Evolutionary conservation across 495 filamentous ascomycete genomes (phyloP).

Genomic region (Letharia columbiana): DNA sequence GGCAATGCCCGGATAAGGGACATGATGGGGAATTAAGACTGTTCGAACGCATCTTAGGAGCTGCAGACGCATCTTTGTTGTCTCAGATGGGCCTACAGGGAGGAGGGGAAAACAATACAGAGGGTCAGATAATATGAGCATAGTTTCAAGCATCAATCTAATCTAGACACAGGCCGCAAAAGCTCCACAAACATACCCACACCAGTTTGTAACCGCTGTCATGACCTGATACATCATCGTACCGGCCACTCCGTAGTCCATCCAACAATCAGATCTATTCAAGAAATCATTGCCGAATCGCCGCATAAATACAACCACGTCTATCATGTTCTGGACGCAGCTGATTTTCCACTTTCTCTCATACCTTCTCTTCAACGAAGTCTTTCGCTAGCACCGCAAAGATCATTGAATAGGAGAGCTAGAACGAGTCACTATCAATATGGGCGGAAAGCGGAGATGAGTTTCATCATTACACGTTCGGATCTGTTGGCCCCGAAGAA

Average conservation of each 20-base stretch:
- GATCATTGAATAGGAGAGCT: slow-evolving; percentile 68
- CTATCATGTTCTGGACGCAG: slow-evolving; percentile 96
- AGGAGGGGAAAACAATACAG: background rate
- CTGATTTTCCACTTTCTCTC: slow-evolving; percentile 91
- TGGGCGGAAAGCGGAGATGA: slow-evolving; percentile 54
- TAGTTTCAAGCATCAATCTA: background rate
- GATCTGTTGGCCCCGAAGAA: slow-evolving; percentile 77
- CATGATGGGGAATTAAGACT: slow-evolving; percentile 16
- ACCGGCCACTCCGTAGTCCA: slow-evolving; percentile 60
- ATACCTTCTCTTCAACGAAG: slow-evolving; percentile 53
- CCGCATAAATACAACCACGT: slow-evolving; percentile 83
- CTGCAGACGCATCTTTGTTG: slow-evolving; percentile 36
- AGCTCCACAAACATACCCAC: slow-evolving; percentile 1
- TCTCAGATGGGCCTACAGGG: slow-evolving; percentile 36
- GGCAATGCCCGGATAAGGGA: background rate
- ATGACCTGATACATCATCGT: slow-evolving; percentile 67
- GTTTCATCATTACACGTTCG: slow-evolving; percentile 81
- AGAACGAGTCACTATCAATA: slow-evolving; percentile 51
- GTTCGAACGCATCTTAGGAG: slow-evolving; percentile 28
- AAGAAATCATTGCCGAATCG: slow-evolving; percentile 73
- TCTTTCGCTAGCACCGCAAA: slow-evolving; percentile 54
- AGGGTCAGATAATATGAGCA: background rate
- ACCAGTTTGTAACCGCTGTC: slow-evolving; percentile 79
- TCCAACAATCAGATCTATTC: slow-evolving; percentile 67
- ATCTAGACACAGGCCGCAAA: slow-evolving; percentile 1